phyloP scores from a whole-genome alignment of 345 rosid genomes.

The Melastoma malabathricum region DNA sequence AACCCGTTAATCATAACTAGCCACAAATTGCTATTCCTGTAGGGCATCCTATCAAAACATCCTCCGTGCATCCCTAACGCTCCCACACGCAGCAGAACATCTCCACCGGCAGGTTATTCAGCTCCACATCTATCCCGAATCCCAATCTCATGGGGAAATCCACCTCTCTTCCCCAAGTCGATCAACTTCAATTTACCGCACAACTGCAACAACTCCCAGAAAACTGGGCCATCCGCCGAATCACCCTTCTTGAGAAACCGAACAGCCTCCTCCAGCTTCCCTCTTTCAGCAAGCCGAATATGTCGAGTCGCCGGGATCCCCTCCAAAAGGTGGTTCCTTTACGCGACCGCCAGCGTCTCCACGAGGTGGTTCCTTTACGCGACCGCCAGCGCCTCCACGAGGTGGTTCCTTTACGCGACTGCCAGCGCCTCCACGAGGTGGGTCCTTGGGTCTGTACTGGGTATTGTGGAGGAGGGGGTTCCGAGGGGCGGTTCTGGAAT shows the following conservation, averaged over 20 bases:
- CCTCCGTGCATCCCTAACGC: slow-evolving; percentile 27
- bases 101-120: slow-evolving; percentile 22
- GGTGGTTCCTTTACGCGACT: slow-evolving; percentile 5
- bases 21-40: slow-evolving; percentile 25
- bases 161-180: slow-evolving; percentile 21
- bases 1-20: slow-evolving; percentile 30
- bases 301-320: slow-evolving; percentile 13
- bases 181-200: slow-evolving; percentile 24
- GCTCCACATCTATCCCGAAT: slow-evolving; percentile 14
- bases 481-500: too few species aligned
- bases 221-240: slow-evolving; percentile 20
- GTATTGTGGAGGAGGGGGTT: slow-evolving; percentile 1
- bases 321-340: slow-evolving; percentile 7
- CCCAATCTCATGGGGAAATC: slow-evolving; percentile 22
- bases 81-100: slow-evolving; percentile 22
- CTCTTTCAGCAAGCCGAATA: slow-evolving; percentile 27
- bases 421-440: slow-evolving; percentile 6
- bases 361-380: slow-evolving; percentile 4
- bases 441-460: neutral
- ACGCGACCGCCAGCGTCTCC: slow-evolving; percentile 6
- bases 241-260: slow-evolving; percentile 19
- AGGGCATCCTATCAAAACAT: slow-evolving; percentile 47
- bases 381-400: slow-evolving; percentile 4
- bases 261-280: slow-evolving; percentile 35
- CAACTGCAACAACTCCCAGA: slow-evolving; percentile 20